Percentiles rank a stretch among this genome's conserved stretches.
Evolutionary conservation across 202 grass and related monocot species (phyloP).

Genomic region (Schoenoplectus tabernaemontani): DNA sequence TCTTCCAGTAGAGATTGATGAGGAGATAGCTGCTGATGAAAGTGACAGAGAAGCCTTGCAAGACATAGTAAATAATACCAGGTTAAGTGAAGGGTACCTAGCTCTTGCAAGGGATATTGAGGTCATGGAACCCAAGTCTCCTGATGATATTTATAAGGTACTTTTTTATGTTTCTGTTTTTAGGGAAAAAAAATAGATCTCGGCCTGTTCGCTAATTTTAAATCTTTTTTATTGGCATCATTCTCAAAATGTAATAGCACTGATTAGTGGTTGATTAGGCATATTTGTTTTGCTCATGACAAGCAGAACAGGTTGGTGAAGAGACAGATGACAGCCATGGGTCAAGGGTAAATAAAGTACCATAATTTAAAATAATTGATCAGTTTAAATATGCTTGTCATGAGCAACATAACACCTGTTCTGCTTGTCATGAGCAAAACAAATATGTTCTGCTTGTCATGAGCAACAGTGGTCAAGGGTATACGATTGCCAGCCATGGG

Average conservation of each 20-base stretch:
- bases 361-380: no score
- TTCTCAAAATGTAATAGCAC: not conserved
- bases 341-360: no score
- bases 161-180: slow-evolving; percentile 1
- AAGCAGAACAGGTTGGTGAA: not conserved
- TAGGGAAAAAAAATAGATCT: not conserved
- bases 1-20: slow-evolving; percentile 73
- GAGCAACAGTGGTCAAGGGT: no score
- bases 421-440: not conserved
- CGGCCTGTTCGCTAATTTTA: not conserved
- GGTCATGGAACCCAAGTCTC: slow-evolving; percentile 98
- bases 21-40: slow-evolving; percentile 81
- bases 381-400: no score
- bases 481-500: no score
- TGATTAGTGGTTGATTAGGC: not conserved
- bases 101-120: slow-evolving; percentile 97
- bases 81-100: slow-evolving; percentile 79
- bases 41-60: slow-evolving; percentile 81
- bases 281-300: not conserved
- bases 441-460: no score
- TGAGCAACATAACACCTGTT: no score
- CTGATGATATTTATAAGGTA: slow-evolving; percentile 99
- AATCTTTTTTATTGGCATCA: slow-evolving; percentile 3
- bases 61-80: slow-evolving; percentile 87
- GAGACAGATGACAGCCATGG: no score